Base-by-base conservation (phyloP, 140 eudicot species). In the Erigeron philadelphicus region DNA sequence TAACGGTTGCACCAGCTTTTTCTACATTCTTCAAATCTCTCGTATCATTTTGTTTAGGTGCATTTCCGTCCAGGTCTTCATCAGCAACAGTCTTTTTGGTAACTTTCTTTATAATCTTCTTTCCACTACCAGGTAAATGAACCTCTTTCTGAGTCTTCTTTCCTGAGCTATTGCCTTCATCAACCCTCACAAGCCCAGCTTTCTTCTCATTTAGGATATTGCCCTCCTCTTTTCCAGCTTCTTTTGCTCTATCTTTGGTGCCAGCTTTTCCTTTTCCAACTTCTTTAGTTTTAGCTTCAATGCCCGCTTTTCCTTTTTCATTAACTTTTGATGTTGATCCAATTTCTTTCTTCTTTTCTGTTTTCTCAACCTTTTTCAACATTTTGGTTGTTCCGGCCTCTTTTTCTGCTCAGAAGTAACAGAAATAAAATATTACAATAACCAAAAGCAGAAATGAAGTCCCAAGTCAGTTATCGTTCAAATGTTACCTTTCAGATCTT, bases 31-130 rank as follows among this genome's bases (percentile, higher is more conserved):
- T 81, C 12, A 71, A 76, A 60, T 77, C 87, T 49, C 52, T 13
- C 72, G 65, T 78, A 57, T 68, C 85, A 71, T 8, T 72, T 65
- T 41, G 75, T 59, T 72, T 70, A 9, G 69, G 72, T 53, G 79
- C 66, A 61, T 53, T 79, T 64, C 78, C 96, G 5, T 12, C 76
- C 61, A 21, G 73, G 19, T 62, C 76, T 61, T 81, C 86, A 71
- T 84, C 85, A 46, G 69, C 71, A 16, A 73, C 94, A 74, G 80
- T 89, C 77, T 80, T 84, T 78, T 85, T 93, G 49, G 87, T 78
- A 74, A 89, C 84, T 81, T 85, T 81, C 78, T 76, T 66, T 72
- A 89, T 70, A 47, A 83, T 85, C 78, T 81, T 93, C 75, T 89
- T 93, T 11, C 81, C 97, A 76, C 74, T 64, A 45, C 68, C 78